Conservation (phyloP, 2,329 filamentous ascomycete species). For the Cyphellophora attinorum region DNA sequence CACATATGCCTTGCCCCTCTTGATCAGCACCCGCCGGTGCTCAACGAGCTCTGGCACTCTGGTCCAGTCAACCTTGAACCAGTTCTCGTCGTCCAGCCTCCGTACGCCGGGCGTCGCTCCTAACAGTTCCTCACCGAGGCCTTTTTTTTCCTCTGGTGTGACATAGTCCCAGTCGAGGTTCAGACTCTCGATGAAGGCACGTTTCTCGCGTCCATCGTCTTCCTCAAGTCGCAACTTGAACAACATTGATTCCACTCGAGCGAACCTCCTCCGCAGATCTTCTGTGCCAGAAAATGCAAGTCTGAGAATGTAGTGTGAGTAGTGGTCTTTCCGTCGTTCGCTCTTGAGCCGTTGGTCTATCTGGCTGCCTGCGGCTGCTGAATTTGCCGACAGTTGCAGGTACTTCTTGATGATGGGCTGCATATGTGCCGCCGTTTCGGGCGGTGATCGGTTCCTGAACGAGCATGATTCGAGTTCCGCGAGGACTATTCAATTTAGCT, state of each 20-base stretch:
- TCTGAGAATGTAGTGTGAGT: conserved; percentile 92
- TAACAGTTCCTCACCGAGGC: conserved; percentile 52
- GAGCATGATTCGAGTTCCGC: conserved; percentile 73
- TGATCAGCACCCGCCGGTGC: conserved; percentile 63
- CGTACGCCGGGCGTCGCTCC: conserved; percentile 43
- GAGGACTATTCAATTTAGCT: conserved; percentile 21
- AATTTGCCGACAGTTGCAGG: conserved; percentile 69
- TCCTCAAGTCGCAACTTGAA: conserved; percentile 72
- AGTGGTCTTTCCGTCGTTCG: conserved; percentile 90
- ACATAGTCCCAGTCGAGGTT: conserved; percentile 80
- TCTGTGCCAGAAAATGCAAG: conserved; percentile 88
- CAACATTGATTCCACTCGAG: conserved; percentile 76
- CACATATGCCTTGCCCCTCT: conserved; percentile 79
- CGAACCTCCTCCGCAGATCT: conserved; percentile 78
- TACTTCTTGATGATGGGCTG: conserved; percentile 79
- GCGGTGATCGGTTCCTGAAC: conserved; percentile 79
- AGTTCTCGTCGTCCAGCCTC: conserved; percentile 64
- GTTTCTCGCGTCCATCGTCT: conserved; percentile 65
- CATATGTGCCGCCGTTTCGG: conserved; percentile 77
- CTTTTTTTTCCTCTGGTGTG: conserved; percentile 66
- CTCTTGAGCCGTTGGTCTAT: conserved; percentile 45
- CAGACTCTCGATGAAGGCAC: conserved; percentile 65
- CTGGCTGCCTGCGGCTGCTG: conserved; percentile 46
- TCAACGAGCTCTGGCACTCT: conserved; percentile 86
- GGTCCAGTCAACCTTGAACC: conserved; percentile 97